These are phyloP conservation scores for California macrophylla DNA, from an alignment of 441 rosid genomes.

Conservation along the genomic window DNA sequence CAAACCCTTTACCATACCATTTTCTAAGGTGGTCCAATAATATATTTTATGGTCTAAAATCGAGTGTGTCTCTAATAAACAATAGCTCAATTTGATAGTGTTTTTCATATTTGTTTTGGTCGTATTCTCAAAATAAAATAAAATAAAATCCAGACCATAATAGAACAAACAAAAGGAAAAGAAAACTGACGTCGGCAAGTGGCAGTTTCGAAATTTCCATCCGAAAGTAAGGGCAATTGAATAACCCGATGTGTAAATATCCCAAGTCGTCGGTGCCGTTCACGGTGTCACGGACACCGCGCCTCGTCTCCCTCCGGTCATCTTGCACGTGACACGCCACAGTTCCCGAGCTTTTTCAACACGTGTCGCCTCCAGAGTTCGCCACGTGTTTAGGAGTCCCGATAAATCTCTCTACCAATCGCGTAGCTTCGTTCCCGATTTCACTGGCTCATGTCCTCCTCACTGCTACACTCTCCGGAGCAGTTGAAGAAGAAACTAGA, in stretches of 20 bases:
- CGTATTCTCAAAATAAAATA: not conserved
- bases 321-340: slow-evolving; percentile 26
- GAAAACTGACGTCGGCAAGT: not conserved
- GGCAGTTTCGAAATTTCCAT: slow-evolving; percentile 7
- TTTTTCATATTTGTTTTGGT: not conserved
- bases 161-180: not conserved
- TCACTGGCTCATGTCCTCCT: slow-evolving; percentile 3
- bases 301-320: slow-evolving; percentile 4
- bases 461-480: slow-evolving; percentile 1
- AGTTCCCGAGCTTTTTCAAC: slow-evolving; percentile 16
- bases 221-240: not conserved
- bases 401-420: slow-evolving; percentile 28
- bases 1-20: too few relatives aligned
- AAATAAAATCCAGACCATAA: not conserved
- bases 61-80: not conserved
- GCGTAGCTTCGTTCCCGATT: slow-evolving; percentile 9
- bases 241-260: slow-evolving; percentile 8
- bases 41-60: not conserved
- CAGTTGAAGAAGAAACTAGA: not conserved
- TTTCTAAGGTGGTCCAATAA: not conserved
- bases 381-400: slow-evolving; percentile 24
- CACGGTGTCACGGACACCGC: slow-evolving; percentile 19
- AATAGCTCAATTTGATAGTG: not conserved
- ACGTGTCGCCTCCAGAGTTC: slow-evolving; percentile 27
- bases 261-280: slow-evolving; percentile 1